Evolutionary conservation across 352 stramenopile species (phyloP), one percentile per base, ranked within the genome.

Genomic region (Blastocystis hominis): DNA sequence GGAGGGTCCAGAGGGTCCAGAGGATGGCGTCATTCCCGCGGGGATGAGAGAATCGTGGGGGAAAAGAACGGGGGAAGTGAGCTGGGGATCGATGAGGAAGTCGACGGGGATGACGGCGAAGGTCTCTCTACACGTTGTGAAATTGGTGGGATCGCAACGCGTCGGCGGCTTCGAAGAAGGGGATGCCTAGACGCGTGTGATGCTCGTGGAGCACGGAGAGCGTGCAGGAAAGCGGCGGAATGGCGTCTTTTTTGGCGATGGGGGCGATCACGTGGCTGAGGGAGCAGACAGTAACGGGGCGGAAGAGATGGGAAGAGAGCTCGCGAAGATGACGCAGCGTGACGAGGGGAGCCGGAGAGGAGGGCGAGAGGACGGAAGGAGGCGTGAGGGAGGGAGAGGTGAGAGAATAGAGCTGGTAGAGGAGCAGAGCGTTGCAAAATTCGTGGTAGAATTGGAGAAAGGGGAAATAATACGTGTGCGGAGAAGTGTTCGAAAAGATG

Each of bases 401-500:
- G 6, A 38, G n/a, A 30, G 42, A 42, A 13, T 66, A 53, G 24
- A 64, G 20, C 47, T 40, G 50, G 34, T 53, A 53, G 15, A 84
- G 36, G 6, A 84, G 24, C 20, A 40, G 36, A n/a, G 38, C 7
- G 56, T 84, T 84, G 10, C 15, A 44, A 15, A 46, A 66, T 46
- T 84, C 72, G 36, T 84, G 66, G 38, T 55, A 84, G 4, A 84
- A n/a, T 36, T 15, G 46, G 44, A 84, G 66, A 17, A 84, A 47
- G 7, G 72, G 72, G 38, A 84, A 55, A 3, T 40, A 20, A 13
- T 47, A 72, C 5, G 62, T 47, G 20, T 46, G 20, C 3, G 72
- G 30, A 9, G 44, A 17, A 1, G 4, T 24, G 55, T 69, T 68
- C 50, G 44, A 84, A 30, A 40, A 66, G 4, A 66, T 9, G 44